These are phyloP conservation scores for Cryptococcus amylolentus DNA, from an alignment of 1,284 basidiomycete genomes.

Conservation along the genomic window DNA sequence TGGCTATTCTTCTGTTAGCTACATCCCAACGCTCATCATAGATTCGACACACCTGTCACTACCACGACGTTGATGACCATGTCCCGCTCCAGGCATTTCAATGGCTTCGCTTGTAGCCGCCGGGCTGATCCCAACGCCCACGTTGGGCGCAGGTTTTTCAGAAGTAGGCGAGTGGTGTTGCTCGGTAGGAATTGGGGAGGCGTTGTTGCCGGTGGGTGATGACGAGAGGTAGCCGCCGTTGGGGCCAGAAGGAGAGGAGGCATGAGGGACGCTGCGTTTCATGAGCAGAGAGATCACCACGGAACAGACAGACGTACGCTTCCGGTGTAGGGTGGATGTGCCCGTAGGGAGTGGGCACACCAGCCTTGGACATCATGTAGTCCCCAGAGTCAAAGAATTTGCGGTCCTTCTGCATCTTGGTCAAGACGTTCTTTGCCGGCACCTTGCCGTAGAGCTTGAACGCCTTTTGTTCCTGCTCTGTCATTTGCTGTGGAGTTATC, in stretches of 20 bases:
- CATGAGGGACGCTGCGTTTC: conserved; percentile 44
- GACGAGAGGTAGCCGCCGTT: conserved; percentile 36
- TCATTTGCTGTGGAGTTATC: conserved; percentile 61
- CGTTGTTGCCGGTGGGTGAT: conserved; percentile 35
- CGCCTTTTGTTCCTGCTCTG: conserved; percentile 87
- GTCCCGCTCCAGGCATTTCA: conserved; percentile 28
- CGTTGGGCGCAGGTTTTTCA: conserved; percentile 18
- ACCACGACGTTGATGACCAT: conserved; percentile 30
- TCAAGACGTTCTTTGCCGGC: conserved; percentile 84
- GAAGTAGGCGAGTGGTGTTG: conserved; percentile 11
- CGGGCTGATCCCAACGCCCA: conserved; percentile 44
- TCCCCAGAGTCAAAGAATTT: conserved; percentile 98
- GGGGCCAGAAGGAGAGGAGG: conserved; percentile 37
- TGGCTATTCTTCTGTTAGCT: conserved; percentile 4
- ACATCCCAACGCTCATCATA: neutral
- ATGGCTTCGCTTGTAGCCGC: conserved; percentile 36
- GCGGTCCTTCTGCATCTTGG: conserved; percentile 96
- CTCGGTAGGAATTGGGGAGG: conserved; percentile 16
- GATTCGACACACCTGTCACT: conserved; percentile 34
- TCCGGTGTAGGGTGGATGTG: conserved; percentile 94
- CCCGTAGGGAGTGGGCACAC: conserved; percentile 77
- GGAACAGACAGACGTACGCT: conserved; percentile 59
- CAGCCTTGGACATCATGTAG: conserved; percentile 92
- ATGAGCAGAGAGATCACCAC: neutral
- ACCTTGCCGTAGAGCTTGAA: conserved; percentile 93